Evolutionary conservation across 2,329 filamentous ascomycete species (phyloP).

Genomic region (Colletotrichum tabaci): DNA sequence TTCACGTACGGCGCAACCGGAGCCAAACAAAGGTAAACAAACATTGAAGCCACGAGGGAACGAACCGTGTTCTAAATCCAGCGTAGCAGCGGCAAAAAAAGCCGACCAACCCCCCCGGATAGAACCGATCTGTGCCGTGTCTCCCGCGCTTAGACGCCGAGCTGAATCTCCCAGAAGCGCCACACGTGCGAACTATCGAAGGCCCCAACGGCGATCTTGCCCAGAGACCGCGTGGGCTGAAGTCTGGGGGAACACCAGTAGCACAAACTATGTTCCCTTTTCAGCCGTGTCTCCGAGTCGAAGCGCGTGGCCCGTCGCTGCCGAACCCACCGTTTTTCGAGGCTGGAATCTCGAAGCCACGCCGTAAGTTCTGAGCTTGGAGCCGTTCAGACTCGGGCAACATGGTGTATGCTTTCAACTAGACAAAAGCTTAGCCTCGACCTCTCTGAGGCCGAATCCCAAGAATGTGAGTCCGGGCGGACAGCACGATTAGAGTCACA

Average conservation of each 20-base stretch:
- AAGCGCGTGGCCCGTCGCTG: neutral
- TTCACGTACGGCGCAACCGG: neutral
- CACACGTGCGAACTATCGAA: neutral
- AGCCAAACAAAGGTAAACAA: neutral
- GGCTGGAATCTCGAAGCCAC: neutral
- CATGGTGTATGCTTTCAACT: neutral
- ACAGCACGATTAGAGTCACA: neutral
- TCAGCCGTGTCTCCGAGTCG: neutral
- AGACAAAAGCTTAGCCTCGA: neutral
- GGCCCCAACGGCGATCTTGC: neutral
- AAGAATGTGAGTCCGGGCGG: neutral
- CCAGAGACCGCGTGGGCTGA: neutral
- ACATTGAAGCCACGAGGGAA: neutral
- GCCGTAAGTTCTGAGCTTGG: neutral
- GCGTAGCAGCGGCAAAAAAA: neutral
- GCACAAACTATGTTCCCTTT: neutral
- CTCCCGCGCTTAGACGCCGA: slow-evolving; percentile 2
- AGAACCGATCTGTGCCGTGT: neutral
- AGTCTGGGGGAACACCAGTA: too few relatives aligned
- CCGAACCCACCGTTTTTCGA: neutral
- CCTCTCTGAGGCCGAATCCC: neutral
- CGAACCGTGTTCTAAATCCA: too few relatives aligned
- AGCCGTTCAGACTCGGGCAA: neutral
- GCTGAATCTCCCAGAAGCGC: slow-evolving; percentile 3
- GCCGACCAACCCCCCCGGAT: too few relatives aligned